phyloP scores from a whole-genome alignment of 1,284 basidiomycete genomes.

The Retiboletus fuscus region DNA sequence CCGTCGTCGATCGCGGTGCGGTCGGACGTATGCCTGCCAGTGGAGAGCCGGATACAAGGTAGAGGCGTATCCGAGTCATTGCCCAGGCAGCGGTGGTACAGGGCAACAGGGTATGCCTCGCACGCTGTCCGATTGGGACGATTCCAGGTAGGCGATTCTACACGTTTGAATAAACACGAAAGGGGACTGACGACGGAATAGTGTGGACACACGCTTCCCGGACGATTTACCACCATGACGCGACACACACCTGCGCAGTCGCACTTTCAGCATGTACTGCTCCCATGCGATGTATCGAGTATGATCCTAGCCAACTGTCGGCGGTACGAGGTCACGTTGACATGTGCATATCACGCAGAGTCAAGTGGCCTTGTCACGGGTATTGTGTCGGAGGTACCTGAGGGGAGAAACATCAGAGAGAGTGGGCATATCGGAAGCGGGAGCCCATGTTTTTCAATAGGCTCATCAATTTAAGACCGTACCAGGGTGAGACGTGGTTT shows the following conservation, averaged over 20 bases:
- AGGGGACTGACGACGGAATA: background rate
- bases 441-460: constrained; percentile 8
- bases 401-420: background rate
- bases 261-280: background rate
- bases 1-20: constrained; percentile 49
- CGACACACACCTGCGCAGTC: background rate
- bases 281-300: background rate
- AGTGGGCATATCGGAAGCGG: constrained; percentile 2
- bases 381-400: background rate
- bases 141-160: constrained; percentile 22
- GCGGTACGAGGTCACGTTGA: background rate
- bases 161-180: background rate
- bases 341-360: background rate
- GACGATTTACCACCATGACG: background rate
- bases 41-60: constrained; percentile 54
- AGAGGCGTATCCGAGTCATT: constrained; percentile 45
- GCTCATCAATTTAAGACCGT: background rate
- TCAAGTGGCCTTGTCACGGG: constrained; percentile 1
- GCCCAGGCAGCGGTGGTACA: constrained; percentile 59
- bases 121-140: constrained; percentile 47
- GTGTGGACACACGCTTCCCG: background rate
- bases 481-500: constrained; percentile 55
- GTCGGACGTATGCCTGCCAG: constrained; percentile 54
- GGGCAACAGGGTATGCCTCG: constrained; percentile 58
- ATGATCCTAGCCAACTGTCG: background rate